Evolutionary conservation across 78 protist genomes (phyloP).

Genomic region (Tieghemostelium lacteum): DNA sequence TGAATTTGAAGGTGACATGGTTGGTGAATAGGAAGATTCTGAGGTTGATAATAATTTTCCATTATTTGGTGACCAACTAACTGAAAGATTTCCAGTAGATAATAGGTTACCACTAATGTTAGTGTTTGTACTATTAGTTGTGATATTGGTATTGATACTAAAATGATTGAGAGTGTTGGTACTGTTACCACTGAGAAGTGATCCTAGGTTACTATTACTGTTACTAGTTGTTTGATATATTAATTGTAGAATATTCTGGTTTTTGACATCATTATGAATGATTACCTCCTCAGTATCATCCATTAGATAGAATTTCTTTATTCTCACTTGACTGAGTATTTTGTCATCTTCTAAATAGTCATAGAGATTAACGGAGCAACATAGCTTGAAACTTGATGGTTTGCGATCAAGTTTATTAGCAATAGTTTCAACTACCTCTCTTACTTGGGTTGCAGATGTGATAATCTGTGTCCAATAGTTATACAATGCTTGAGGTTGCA

Average conservation of each 20-base stretch:
- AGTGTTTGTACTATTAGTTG: neutral
- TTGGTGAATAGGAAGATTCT: neutral
- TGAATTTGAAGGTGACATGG: neutral
- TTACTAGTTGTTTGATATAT: neutral
- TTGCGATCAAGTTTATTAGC: slow-evolving; percentile 16
- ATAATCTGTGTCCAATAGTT: slow-evolving; percentile 53
- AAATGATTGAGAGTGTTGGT: neutral
- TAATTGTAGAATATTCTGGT: neutral
- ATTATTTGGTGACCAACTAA: slow-evolving; percentile 70
- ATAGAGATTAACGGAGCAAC: slow-evolving; percentile 42
- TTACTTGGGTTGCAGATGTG: slow-evolving; percentile 5
- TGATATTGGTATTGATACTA: neutral
- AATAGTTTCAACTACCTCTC: slow-evolving; percentile 28
- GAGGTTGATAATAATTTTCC: slow-evolving; percentile 55
- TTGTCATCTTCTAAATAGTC: slow-evolving; percentile 62
- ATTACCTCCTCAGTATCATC: slow-evolving; percentile 48
- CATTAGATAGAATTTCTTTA: slow-evolving; percentile 38
- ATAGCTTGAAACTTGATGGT: neutral
- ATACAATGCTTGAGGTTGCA: neutral
- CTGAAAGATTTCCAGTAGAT: neutral
- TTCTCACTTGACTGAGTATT: slow-evolving; percentile 1
- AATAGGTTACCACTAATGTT: neutral
- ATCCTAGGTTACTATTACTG: too few relatives aligned
- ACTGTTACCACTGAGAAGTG: too few relatives aligned
- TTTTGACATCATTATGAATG: slow-evolving; percentile 14